Evolutionary conservation across 805 yeast genomes (phyloP), one percentile per base, ranked within the genome.

Genomic region (Candida nonsorbophila): DNA sequence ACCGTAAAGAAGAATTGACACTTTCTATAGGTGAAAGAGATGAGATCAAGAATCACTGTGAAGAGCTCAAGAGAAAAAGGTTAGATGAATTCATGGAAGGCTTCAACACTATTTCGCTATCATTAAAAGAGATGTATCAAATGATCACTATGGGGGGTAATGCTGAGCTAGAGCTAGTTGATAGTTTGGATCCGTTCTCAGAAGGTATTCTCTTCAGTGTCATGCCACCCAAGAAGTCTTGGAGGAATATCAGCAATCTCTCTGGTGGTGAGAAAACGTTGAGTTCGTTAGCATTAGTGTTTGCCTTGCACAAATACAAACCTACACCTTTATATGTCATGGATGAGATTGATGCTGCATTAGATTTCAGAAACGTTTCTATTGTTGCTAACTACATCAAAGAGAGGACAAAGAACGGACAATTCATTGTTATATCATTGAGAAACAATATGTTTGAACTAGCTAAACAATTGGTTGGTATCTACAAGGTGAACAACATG

Each of bases 101-200:
- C 0, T 92, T 94, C 61, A 74, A 79, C 41, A 69, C 77, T 13
- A 92, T 92, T 16, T 86, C 97, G 1, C 66, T 78, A 51, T 84
- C 95, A 5, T 69, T 92, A 40, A 92, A 90, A 53, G 96, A 86
- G 46, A 88, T 92, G 97, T 92, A 92, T 48, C 94, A 88, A 49
- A 84, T 92, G 94, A 92, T 92, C 37, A 92, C 98, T 1, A 87
- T 90, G 94, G 98, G 98, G 16, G 99, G 99, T 19, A 92, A 90
- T 62, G 99, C 99, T 0, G 98, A 92, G 53, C 67, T 92, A 20
- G 99, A 92, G 53, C 69, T 90, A 25, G 97, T 87, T 12, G 98
- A 92, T 50, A 82, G 94, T 37, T 70, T 90, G 50, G 97, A 92
- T 57, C 98, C 98, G n/a, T 92, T 92, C 48, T 78, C 95, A 1